phyloP scores from a whole-genome alignment of 176 grass and related monocot genomes.

The Lolium perenne region DNA sequence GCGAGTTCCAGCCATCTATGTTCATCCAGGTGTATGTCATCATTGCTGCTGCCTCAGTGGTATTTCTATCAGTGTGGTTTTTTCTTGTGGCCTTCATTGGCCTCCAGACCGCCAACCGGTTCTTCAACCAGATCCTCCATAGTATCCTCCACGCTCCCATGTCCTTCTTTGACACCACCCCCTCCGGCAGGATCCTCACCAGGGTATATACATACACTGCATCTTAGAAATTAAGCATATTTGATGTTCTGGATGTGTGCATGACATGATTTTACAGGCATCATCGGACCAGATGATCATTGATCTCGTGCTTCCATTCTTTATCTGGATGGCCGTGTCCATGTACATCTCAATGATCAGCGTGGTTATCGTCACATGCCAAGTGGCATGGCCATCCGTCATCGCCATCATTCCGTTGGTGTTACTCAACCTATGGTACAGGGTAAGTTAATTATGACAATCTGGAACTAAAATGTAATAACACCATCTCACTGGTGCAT shows the following conservation, averaged over 20 bases:
- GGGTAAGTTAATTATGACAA: constrained; percentile 53
- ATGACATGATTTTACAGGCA: constrained; percentile 46
- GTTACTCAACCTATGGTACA: constrained; percentile 83
- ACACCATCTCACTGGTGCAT: too few relatives aligned
- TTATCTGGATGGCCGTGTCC: constrained; percentile 58
- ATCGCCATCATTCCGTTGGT: constrained; percentile 68
- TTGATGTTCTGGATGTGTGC: not conserved
- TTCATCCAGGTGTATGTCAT: constrained; percentile 73
- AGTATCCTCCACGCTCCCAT: constrained; percentile 93
- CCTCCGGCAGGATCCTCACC: constrained; percentile 91
- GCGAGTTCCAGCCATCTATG: constrained; percentile 43
- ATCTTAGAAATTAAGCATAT: not conserved
- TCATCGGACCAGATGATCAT: constrained; percentile 91
- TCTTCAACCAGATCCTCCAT: constrained; percentile 81
- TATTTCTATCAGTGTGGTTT: constrained; percentile 48
- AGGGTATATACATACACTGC: constrained; percentile 48
- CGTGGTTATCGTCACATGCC: constrained; percentile 66
- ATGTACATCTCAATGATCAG: constrained; percentile 85
- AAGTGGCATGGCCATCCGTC: constrained; percentile 86
- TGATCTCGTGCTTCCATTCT: constrained; percentile 84
- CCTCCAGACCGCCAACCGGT: constrained; percentile 67
- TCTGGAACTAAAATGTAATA: not conserved
- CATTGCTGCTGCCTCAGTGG: constrained; percentile 50
- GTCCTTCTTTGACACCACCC: constrained; percentile 94
- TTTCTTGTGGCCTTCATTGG: constrained; percentile 70